Evolutionary conservation across 139 green algal genomes (phyloP).

Genomic region (Auxenochlorella pyrenoidosa): DNA sequence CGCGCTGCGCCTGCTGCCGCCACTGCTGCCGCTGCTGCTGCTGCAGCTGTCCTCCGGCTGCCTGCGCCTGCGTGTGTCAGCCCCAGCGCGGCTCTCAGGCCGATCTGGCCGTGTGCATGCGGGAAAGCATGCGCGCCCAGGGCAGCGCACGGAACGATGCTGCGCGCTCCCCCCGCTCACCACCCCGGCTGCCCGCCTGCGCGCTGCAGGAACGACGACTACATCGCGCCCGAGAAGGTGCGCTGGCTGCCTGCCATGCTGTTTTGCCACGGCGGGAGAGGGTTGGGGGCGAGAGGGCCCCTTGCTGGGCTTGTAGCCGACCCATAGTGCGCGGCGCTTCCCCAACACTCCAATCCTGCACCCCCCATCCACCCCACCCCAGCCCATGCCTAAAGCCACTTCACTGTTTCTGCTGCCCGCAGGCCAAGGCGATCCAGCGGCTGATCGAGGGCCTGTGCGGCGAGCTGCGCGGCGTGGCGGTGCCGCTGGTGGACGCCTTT

Average conservation of each 20-base stretch:
- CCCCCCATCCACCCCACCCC: neutral
- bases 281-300: too few relatives aligned
- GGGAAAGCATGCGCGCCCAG: too few relatives aligned
- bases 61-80: too few relatives aligned
- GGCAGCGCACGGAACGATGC: too few relatives aligned
- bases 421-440: slow-evolving; percentile 83
- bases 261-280: too few relatives aligned
- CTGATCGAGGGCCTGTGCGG: slow-evolving; percentile 75
- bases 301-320: too few relatives aligned
- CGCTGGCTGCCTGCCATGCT: neutral
- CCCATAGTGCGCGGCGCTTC: too few relatives aligned
- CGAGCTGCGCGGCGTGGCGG: slow-evolving; percentile 66
- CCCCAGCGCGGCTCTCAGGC: neutral
- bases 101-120: too few relatives aligned
- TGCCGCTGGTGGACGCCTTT: slow-evolving; percentile 80
- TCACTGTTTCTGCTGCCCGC: too few relatives aligned
- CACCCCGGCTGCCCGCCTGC: neutral
- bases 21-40: neutral
- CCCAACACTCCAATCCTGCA: neutral
- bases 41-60: too few relatives aligned
- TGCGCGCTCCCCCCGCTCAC: too few relatives aligned
- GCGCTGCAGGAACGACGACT: slow-evolving; percentile 76
- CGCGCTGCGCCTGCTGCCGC: neutral
- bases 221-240: slow-evolving; percentile 81
- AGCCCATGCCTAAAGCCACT: too few relatives aligned